Base-by-base conservation (phyloP, 306 rosid genomes). In the Quercus rubra region DNA sequence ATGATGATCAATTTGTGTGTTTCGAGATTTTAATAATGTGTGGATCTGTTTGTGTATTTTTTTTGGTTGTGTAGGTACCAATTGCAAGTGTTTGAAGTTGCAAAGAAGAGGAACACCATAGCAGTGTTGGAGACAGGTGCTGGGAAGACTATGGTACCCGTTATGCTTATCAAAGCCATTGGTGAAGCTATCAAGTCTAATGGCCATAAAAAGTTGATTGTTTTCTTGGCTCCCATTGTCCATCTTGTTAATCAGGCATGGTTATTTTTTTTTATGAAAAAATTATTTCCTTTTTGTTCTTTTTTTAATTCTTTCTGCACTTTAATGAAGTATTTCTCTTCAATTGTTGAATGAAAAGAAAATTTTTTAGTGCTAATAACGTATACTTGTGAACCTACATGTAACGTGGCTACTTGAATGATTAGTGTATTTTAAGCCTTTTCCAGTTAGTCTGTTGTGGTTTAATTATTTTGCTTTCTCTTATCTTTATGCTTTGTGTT, bases 91-190 rank as follows among this genome's bases (percentile, higher is more conserved):
- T 89, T 86, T 79, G 86, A 89, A 77, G 91, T 89, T 67, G 97
- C 96, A 70, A 82, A 73, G 85, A 81, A 19, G 71, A 91, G 87
- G 79, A 92, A 92, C 87, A 91, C 91, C 1, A 91, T 94, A 69
- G 97, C 95, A 4, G 97, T 92, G 64, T 78, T 94, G 92, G 97
- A 87, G 70, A 92, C 97, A 4, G 97, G 97, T 77, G n/a, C n/a
- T n/a, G n/a, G n/a, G n/a, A n/a, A n/a, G n/a, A n/a, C n/a, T n/a
- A n/a, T n/a, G n/a, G n/a, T n/a, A n/a, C n/a, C n/a, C n/a, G n/a
- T n/a, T n/a, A n/a, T n/a, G n/a, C n/a, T n/a, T n/a, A n/a, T n/a
- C n/a, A n/a, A n/a, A n/a, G n/a, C n/a, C n/a, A n/a, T n/a, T n/a
- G n/a, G n/a, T n/a, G n/a, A n/a, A n/a, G n/a, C n/a, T n/a, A n/a